phyloP scores from a whole-genome alignment of 106 monocot genomes.

The Xerophyta viscosa region DNA sequence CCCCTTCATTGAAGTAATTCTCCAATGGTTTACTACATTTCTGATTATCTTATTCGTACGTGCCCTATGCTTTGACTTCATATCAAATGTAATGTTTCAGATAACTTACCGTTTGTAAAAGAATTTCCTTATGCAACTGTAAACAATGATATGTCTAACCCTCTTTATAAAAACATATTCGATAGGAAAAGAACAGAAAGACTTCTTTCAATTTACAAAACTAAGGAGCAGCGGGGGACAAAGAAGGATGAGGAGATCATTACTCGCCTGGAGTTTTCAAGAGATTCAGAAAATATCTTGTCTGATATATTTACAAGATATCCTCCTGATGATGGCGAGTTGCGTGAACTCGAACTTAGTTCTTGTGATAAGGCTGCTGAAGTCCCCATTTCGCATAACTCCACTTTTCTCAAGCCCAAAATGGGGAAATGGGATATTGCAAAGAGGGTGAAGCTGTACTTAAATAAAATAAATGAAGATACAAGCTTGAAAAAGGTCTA shows the following conservation, averaged over 20 bases:
- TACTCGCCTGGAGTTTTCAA: constrained; percentile 43
- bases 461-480: constrained; percentile 33
- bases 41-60: too few species aligned
- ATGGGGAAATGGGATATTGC: constrained; percentile 46
- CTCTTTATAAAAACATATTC: background rate
- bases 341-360: constrained; percentile 22
- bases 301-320: constrained; percentile 51
- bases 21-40: too few species aligned
- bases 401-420: constrained; percentile 56
- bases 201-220: constrained; percentile 65
- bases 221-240: constrained; percentile 28
- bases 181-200: constrained; percentile 42
- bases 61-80: too few species aligned
- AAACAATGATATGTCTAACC: background rate
- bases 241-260: constrained; percentile 20
- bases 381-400: constrained; percentile 33
- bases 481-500: constrained; percentile 71
- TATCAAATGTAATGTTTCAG: too few species aligned
- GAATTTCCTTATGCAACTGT: too few species aligned
- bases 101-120: too few species aligned
- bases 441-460: constrained; percentile 48
- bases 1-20: too few species aligned
- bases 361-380: constrained; percentile 19
- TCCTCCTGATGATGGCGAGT: constrained; percentile 68
- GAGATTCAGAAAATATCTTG: constrained; percentile 46